Evolutionary conservation across 257 asterid species (phyloP), one percentile per base, ranked within the genome.

Genomic region (Solanum paucissectum): DNA sequence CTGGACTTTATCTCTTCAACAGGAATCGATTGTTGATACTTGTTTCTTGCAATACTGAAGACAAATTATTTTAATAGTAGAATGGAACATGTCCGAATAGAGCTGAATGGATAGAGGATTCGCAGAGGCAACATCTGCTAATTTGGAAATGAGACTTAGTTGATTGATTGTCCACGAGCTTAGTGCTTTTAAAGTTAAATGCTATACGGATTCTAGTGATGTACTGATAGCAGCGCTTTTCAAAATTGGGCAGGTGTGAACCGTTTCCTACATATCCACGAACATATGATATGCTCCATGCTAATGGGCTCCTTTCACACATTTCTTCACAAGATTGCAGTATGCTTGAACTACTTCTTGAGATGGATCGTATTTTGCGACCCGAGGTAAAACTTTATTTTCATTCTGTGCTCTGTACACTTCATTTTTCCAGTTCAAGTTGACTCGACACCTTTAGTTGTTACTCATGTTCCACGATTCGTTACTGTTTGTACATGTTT

Each of bases 231-330:
- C 23, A 33, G 20, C 75, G 52, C 33, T 52, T 37, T 87, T 83
- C 77, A 6, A 68, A 87, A 62, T 42, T 40, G 86, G 72, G 52
- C 94, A 95, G 99, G 98, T 96, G 99, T 83, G 98, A 96, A 88
- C 98, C 98, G 32, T 96, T 95, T 90, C 99, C 98, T 87, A 95
- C 99, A 38, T 96, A 95, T 91, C 99, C 98, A 32, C 97, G 98
- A 86, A 95, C 98, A 46, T 96, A 95, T 69, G 99, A 96, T 92
- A 88, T 95, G 96, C 96, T 96, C 87, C 95, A 96, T 7, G 99
- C 94, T 75, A 93, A 93, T 69, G 93, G 96, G 42, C 98, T 95
- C 66, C 93, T 96, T 27, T 92, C 98, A 5, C 95, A 87, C 88
- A 84, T 93, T 90, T 89, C 89, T 77, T 84, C 91, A 62, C 90